Conservation (phyloP, 768 basidiomycete genomes). For the Russula compacta region DNA sequence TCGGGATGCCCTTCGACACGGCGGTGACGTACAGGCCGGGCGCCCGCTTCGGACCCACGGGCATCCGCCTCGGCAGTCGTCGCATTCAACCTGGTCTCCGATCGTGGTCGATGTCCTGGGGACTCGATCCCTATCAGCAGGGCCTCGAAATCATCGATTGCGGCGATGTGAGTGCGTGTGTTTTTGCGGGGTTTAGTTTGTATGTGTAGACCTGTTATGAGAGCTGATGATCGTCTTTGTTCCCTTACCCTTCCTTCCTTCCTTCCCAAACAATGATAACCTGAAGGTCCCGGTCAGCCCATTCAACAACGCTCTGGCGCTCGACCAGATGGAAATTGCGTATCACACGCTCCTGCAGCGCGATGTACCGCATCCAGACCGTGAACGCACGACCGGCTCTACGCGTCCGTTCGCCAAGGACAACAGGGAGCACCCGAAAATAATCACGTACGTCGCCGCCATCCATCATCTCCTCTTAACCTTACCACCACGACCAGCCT, state of each 20-base stretch:
- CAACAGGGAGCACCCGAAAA: slow-evolving; percentile 59
- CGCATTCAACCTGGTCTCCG: slow-evolving; percentile 46
- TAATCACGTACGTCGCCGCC: slow-evolving; percentile 42
- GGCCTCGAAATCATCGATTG: slow-evolving; percentile 66
- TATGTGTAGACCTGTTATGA: background rate
- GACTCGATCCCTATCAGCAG: slow-evolving; percentile 50
- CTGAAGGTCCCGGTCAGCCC: slow-evolving; percentile 63
- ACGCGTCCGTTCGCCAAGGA: slow-evolving; percentile 41
- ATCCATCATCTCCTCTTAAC: background rate
- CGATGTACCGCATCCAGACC: slow-evolving; percentile 27
- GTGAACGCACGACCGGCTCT: slow-evolving; percentile 15
- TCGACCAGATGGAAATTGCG: slow-evolving; percentile 83
- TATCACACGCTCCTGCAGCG: slow-evolving; percentile 69
- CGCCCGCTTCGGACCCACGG: slow-evolving; percentile 82
- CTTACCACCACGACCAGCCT: slow-evolving; percentile 21
- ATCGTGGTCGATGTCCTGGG: slow-evolving; percentile 68
- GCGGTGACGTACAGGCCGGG: slow-evolving; percentile 45
- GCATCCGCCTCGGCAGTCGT: slow-evolving; percentile 72
- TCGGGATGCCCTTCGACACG: slow-evolving; percentile 79
- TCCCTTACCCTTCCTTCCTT: too few relatives aligned
- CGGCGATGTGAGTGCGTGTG: slow-evolving; percentile 49
- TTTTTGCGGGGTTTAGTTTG: too few relatives aligned
- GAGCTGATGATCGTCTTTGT: background rate
- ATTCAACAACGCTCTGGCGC: slow-evolving; percentile 73
- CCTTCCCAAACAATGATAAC: background rate